Base-by-base conservation (phyloP, 768 basidiomycete genomes). In the Boletus sp. region DNA sequence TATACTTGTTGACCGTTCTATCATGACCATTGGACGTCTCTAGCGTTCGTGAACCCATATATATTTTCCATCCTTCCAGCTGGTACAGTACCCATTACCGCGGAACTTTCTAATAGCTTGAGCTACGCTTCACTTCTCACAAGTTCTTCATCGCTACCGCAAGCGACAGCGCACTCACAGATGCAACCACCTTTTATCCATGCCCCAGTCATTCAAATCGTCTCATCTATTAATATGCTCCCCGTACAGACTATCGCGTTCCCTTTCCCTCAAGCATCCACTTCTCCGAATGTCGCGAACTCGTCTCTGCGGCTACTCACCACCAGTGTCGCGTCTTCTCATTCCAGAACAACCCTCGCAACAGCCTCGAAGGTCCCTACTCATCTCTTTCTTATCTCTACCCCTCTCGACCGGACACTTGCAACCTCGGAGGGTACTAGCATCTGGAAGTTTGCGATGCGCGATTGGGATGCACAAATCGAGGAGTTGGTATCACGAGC, bases 1-100 rank as follows among this genome's bases (percentile, higher is more conserved):
- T n/a, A 17, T 78, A 87, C 29, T 77, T 79, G 50, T 88, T 85
- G 83, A 77, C 79, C 1, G 75, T 79, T 13, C 75, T 79, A 48
- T 87, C 83, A 39, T 86, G 87, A 81, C 21, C 74, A 81, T 56
- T 66, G 47, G n/a, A 44, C 45, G 48, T 33, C 6, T 60, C 25
- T 58, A 89, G 90, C 83, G 4, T 85, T 83, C 51, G 75, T 89
- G 49, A 83, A 83, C 58, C 91, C 92, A 1, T 94, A 93, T 59
- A 73, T 93, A 15, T 79, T 91, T 59, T 82, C 89, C 8, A 75
- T 90, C 25, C 76, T 93, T 10, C 89, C 91, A 4, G 75, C 86
- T 0, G 87, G 87, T 1, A 78, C 84, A 1, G 79, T 88, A 4
- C 73, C 75, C 1, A 38, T 67, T 5, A 61, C 68, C 1, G 57